Evolutionary conservation across 805 yeast species (phyloP), one percentile per base, ranked within the genome.

Genomic region (Allodekkera sacchari): DNA sequence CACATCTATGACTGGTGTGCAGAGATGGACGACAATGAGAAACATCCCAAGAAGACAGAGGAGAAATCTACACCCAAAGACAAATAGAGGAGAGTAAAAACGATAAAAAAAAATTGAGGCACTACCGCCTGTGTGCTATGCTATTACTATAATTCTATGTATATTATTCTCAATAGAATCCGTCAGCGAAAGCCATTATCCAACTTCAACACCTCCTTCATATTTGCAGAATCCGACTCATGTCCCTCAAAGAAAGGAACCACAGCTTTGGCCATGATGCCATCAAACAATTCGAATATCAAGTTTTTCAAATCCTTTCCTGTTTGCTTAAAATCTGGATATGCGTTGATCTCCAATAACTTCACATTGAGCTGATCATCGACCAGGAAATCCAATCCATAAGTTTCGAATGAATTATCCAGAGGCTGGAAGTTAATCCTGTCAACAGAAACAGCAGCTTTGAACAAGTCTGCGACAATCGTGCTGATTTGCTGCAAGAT

Each of bases 311-410:
- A 62, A 6, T 70, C 80, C 11, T 61, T 71, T 12, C 98, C 98
- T 0, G 97, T 92, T 57, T 92, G 98, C 48, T 85, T 87, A 60
- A 92, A 92, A 52, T 92, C 98, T 1, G 98, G 98, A 50, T 80
- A 92, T 11, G 97, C 79, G 48, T 92, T 92, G 27, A 87, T 83
- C 54, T 92, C 97, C 25, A 89, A 58, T 18, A 92, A 50, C 27
- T 64, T 66, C 3, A 82, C 89, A 10, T 65, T 52, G 15, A 55
- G 50, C 19, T 71, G 61, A 2, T 56, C 59, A 44, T 75, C 77
- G 12, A 92, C 82, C 33, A 92, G 55, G 53, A 87, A 88, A 53
- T 92, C 98, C 11, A 92, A 63, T 1, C 98, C 98, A 51, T 68
- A 92, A 6, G 84, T 66, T 54, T 92, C 98, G 50, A 83, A 71